phyloP scores from a whole-genome alignment of 352 stramenopile genomes.

The Blastocystis sp. region DNA sequence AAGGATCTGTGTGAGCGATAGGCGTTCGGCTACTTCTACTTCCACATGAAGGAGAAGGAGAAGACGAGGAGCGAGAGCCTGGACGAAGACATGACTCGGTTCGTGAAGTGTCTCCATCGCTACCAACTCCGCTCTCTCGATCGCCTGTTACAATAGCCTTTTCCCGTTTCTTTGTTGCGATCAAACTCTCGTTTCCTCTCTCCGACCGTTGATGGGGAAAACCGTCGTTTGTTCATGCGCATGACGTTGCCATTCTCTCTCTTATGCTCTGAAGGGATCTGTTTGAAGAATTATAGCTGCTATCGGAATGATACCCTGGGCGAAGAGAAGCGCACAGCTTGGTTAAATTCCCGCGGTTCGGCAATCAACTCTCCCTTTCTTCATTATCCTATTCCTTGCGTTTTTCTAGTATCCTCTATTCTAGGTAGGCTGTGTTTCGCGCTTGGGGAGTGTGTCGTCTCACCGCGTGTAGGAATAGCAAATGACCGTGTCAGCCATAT shows the following conservation, averaged over 20 bases:
- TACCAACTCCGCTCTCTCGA: neutral
- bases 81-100: neutral
- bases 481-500: slow-evolving; percentile 84
- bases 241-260: too few species aligned
- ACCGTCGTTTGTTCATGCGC: too few species aligned
- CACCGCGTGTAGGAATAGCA: slow-evolving; percentile 11
- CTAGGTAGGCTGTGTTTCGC: neutral
- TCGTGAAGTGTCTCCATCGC: slow-evolving; percentile 4
- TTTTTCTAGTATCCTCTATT: neutral
- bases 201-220: too few species aligned
- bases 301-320: neutral
- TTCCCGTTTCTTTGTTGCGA: neutral
- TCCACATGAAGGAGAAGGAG: slow-evolving; percentile 25
- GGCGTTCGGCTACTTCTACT: slow-evolving; percentile 5
- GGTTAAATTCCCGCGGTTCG: neutral
- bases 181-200: neutral
- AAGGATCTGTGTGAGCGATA: neutral
- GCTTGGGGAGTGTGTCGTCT: neutral
- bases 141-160: neutral
- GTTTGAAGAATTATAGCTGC: neutral
- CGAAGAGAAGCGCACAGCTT: neutral
- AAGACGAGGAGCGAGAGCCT: neutral
- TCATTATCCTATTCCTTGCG: neutral
- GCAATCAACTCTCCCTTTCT: neutral
- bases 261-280: too few species aligned